Percentiles rank a stretch among this genome's conserved stretches.
Evolutionary conservation across 306 rosid species (phyloP).

Genomic region (Betula pendula): DNA sequence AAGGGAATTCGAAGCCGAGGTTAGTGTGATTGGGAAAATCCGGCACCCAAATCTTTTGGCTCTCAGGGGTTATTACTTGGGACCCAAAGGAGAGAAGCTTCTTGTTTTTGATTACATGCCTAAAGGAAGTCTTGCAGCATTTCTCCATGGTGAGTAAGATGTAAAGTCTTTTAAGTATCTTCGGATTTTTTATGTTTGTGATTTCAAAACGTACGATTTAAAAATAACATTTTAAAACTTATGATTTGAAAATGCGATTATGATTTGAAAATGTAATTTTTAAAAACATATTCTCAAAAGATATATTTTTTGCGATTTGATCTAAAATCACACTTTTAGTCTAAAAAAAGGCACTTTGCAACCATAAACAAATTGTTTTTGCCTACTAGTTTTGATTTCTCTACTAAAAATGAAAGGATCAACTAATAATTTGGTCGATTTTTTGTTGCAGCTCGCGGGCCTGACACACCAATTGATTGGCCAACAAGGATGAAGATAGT

Average conservation of each 20-base stretch:
- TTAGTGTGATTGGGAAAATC: constrained; percentile 63
- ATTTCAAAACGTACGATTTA: too few relatives aligned
- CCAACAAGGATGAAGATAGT: constrained; percentile 83
- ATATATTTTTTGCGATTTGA: too few relatives aligned
- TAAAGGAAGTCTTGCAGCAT: constrained; percentile 71
- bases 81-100: constrained; percentile 92
- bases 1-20: constrained; percentile 83
- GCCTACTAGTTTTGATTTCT: background rate
- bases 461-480: constrained; percentile 73
- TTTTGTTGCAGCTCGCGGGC: constrained; percentile 61
- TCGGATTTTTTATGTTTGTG: too few relatives aligned
- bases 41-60: constrained; percentile 83
- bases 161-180: background rate
- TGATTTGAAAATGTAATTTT: too few relatives aligned
- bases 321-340: too few relatives aligned
- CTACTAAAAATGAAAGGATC: background rate
- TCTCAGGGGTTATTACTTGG: constrained; percentile 76
- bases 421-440: background rate
- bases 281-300: too few relatives aligned
- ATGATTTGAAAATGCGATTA: too few relatives aligned
- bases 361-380: too few relatives aligned
- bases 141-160: constrained; percentile 68
- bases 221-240: too few relatives aligned
- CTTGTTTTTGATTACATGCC: constrained; percentile 85
- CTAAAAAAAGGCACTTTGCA: too few relatives aligned